These are phyloP conservation scores for Seiridium unicorne DNA, from an alignment of 2,329 filamentous ascomycete species.

Conservation along the genomic window DNA sequence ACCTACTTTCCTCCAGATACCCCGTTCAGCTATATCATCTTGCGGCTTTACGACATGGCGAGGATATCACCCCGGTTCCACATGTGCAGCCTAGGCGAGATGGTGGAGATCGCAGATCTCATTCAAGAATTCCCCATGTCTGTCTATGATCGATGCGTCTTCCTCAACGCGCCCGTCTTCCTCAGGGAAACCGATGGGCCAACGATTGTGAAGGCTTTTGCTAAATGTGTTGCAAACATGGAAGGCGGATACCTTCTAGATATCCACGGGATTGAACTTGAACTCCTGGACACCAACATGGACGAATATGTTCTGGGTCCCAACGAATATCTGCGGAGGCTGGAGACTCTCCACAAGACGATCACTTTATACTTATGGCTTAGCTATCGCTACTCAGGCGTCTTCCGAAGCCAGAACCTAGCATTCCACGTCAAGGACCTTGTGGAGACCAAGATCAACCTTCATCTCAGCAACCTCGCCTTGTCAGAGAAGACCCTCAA, in stretches of 20 bases:
- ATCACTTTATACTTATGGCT: slow-evolving; percentile 91
- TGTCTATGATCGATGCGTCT: slow-evolving; percentile 71
- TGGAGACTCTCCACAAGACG: slow-evolving; percentile 79
- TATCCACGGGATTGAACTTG: slow-evolving; percentile 68
- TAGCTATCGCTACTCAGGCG: slow-evolving; percentile 79
- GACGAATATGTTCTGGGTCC: slow-evolving; percentile 30
- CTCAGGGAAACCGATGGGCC: slow-evolving; percentile 48
- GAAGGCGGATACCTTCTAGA: slow-evolving; percentile 67
- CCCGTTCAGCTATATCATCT: slow-evolving; percentile 79
- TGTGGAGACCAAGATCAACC: slow-evolving; percentile 74
- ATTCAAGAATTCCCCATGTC: slow-evolving; percentile 72
- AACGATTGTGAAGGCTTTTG: slow-evolving; percentile 61
- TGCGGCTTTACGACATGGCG: slow-evolving; percentile 70
- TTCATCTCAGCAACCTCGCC: slow-evolving; percentile 57
- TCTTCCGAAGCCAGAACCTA: slow-evolving; percentile 73
- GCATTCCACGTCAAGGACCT: slow-evolving; percentile 77
- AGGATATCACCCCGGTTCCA: slow-evolving; percentile 65
- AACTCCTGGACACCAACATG: slow-evolving; percentile 67
- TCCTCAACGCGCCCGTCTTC: slow-evolving; percentile 69
- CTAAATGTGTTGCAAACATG: slow-evolving; percentile 67
- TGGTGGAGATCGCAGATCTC: slow-evolving; percentile 66
- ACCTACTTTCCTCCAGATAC: slow-evolving; percentile 78
- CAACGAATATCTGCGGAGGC: slow-evolving; percentile 58
- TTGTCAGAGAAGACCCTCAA: slow-evolving; percentile 34
- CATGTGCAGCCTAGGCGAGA: slow-evolving; percentile 63